Base-by-base conservation (phyloP, 495 filamentous ascomycete genomes). In the Podospora pseudocomata region DNA sequence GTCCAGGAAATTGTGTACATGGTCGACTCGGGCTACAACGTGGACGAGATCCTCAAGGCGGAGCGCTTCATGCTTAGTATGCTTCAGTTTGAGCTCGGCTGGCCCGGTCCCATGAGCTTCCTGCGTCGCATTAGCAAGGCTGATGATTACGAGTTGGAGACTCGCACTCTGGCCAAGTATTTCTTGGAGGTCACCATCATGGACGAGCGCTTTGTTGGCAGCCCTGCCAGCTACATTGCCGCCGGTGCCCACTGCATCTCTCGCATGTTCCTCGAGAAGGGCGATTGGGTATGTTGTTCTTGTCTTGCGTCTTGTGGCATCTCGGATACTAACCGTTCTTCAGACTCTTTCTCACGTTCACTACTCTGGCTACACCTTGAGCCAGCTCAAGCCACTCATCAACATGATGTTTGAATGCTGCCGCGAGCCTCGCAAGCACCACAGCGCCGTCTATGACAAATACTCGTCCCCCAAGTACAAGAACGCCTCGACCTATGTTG, bases 21-120 rank as follows among this genome's bases (percentile, higher is more conserved):
- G 95, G 95, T 99, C 49, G 94, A 99, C 77, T 86, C 87, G 11
- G 93, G 92, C 66, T 99, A 97, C 76, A 88, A 85, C 11, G 83
- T 86, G 11, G 94, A 97, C 65, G 95, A 98, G 80, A 94, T 99
- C 55, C 86, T 98, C 67, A 97, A 98, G 84, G 95, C 96, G 0
- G 95, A 99, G 80, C 89, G 92, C 20, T 98, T 97, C 84, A 99
- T 99, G 95, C 84, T 98, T 53, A 94, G 85, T 77, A 96, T 97
- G 89, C 85, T 99, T 55, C 86, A 93, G 69, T 99, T 96, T 74
- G 92, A 96, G 75, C 87, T 99, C 27, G 96, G 95, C 32, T 99
- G 91, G 90, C 95, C 95, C 11, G 96, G 95, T 58, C 95, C 95
- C 1, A 97, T 99, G 94, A 97, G 93, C 80, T 99, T 98, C 82